These are phyloP conservation scores for Acidomyces sp. DNA, from an alignment of 495 filamentous ascomycete species.

Conservation along the genomic window DNA sequence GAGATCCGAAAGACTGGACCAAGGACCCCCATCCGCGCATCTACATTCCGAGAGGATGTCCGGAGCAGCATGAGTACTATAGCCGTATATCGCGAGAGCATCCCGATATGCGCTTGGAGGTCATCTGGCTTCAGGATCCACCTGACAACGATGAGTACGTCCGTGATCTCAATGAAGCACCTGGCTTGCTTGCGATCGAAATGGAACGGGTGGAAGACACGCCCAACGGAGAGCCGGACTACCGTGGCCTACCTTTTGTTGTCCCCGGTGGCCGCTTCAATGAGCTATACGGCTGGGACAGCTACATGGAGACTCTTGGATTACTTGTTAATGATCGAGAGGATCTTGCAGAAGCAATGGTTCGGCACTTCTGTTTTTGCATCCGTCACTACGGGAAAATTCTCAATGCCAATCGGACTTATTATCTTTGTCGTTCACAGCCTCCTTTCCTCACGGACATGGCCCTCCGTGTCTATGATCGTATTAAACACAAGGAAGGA, in stretches of 20 bases:
- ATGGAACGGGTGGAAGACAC: slow-evolving; percentile 63
- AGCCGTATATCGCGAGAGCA: slow-evolving; percentile 53
- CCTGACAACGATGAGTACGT: slow-evolving; percentile 64
- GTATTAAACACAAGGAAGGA: slow-evolving; percentile 57
- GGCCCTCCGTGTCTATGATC: slow-evolving; percentile 78
- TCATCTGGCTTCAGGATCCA: slow-evolving; percentile 55
- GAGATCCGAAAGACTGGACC: slow-evolving; percentile 86
- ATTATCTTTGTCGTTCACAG: slow-evolving; percentile 87
- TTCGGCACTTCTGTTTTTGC: slow-evolving; percentile 90
- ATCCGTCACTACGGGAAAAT: slow-evolving; percentile 98
- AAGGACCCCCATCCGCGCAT: slow-evolving; percentile 77
- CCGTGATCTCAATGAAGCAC: slow-evolving; percentile 62
- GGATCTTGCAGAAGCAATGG: slow-evolving; percentile 82
- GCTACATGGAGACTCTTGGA: slow-evolving; percentile 88
- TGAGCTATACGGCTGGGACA: slow-evolving; percentile 95
- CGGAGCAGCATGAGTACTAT: slow-evolving; percentile 84
- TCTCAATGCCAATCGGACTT: slow-evolving; percentile 88
- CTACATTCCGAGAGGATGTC: slow-evolving; percentile 73
- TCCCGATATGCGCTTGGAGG: slow-evolving; percentile 76
- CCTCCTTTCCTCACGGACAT: slow-evolving; percentile 97
- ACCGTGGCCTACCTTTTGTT: slow-evolving; percentile 80
- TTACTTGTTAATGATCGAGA: slow-evolving; percentile 68
- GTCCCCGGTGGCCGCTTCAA: slow-evolving; percentile 96
- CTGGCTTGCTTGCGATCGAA: slow-evolving; percentile 75
- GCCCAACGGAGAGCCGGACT: slow-evolving; percentile 47